Evolutionary conservation across 2,329 filamentous ascomycete genomes (phyloP).

Genomic region (Fusarium siculi): DNA sequence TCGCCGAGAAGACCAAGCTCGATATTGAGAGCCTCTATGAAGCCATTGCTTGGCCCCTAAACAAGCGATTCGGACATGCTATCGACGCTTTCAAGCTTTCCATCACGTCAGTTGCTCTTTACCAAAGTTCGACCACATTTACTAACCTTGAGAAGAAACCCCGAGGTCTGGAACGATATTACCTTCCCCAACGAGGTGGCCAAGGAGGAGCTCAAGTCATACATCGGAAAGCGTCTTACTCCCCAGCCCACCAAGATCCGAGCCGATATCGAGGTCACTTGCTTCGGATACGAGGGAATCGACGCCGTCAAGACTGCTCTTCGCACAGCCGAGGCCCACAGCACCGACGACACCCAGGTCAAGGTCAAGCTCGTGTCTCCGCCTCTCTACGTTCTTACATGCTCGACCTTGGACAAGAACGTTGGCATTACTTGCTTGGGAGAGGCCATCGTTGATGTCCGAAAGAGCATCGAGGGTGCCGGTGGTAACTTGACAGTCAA

Average conservation of each 20-base stretch:
- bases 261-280: conserved; percentile 95
- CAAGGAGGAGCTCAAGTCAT: conserved; percentile 89
- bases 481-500: conserved; percentile 88
- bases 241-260: conserved; percentile 99
- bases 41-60: conserved; percentile 94
- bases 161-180: conserved; percentile 94
- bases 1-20: conserved; percentile 93
- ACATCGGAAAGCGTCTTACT: conserved; percentile 96
- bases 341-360: conserved; percentile 92
- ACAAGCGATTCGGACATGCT: conserved; percentile 96
- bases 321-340: conserved; percentile 89
- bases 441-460: conserved; percentile 89
- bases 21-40: conserved; percentile 97
- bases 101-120: conserved; percentile 77
- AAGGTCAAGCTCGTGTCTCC: conserved; percentile 99
- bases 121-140: not conserved
- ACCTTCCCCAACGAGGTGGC: conserved; percentile 87
- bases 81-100: conserved; percentile 99
- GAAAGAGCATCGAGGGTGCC: conserved; percentile 78
- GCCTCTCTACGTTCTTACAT: conserved; percentile 95
- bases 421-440: conserved; percentile 86
- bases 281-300: conserved; percentile 96
- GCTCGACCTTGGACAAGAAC: conserved; percentile 93
- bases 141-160: conserved; percentile 70
- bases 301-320: conserved; percentile 96